These are phyloP conservation scores for Clathrospora elynae DNA, from an alignment of 2,329 filamentous ascomycete genomes.

Conservation along the genomic window DNA sequence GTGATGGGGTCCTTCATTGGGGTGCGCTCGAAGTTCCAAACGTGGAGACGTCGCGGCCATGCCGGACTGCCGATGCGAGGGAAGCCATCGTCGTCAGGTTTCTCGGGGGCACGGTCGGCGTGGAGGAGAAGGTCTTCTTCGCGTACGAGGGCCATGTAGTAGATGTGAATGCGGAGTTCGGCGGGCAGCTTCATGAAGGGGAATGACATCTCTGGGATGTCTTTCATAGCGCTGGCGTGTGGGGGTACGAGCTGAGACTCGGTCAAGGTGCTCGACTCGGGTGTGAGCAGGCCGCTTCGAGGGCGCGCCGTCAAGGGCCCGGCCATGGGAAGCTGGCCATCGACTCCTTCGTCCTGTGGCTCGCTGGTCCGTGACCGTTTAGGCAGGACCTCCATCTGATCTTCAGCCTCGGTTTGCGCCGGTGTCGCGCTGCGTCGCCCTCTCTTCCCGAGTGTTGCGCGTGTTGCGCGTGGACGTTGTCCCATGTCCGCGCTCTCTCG, in stretches of 20 bases:
- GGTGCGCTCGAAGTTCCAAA: neutral
- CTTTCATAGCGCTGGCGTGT: neutral
- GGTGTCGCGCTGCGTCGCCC: slow-evolving; percentile 1
- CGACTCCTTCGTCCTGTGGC: slow-evolving; percentile 2
- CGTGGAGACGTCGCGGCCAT: too few species aligned
- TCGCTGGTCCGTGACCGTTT: slow-evolving; percentile 16
- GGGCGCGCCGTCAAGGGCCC: slow-evolving; percentile 3
- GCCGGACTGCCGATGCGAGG: too few species aligned
- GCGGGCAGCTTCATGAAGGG: slow-evolving; percentile 52
- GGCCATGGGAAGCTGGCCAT: neutral
- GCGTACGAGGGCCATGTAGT: slow-evolving; percentile 46
- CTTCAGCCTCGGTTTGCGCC: slow-evolving; percentile 8
- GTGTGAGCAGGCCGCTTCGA: slow-evolving; percentile 25
- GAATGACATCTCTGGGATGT: slow-evolving; percentile 27
- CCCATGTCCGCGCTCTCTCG: slow-evolving; percentile 8
- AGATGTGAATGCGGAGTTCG: slow-evolving; percentile 55
- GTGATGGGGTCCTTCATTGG: slow-evolving; percentile 43
- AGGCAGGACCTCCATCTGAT: neutral
- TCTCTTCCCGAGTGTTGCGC: slow-evolving; percentile 14
- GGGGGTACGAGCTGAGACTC: slow-evolving; percentile 17
- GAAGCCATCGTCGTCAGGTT: slow-evolving; percentile 19
- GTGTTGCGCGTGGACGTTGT: neutral
- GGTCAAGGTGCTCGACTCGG: slow-evolving; percentile 24
- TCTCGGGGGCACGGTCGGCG: slow-evolving; percentile 20
- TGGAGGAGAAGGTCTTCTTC: slow-evolving; percentile 40